phyloP scores from a whole-genome alignment of 2,329 filamentous ascomycete genomes.

The Arthrinium phaeospermum region DNA sequence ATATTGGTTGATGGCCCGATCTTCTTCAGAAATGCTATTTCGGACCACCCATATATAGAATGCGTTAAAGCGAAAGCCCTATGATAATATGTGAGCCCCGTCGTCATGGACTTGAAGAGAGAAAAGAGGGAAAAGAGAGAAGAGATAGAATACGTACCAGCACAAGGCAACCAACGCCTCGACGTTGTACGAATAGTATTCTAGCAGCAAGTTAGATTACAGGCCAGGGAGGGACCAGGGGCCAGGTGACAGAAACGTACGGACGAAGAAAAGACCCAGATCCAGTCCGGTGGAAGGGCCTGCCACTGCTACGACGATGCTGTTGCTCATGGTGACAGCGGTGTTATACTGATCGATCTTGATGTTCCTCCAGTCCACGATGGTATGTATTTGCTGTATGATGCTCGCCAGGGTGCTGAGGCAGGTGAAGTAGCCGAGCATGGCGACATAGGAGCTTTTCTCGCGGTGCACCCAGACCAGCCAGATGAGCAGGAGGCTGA shows the following conservation, averaged over 20 bases:
- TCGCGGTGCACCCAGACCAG: constrained; percentile 47
- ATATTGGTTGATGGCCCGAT: constrained; percentile 34
- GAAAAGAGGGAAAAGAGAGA: background rate
- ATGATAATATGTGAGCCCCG: background rate
- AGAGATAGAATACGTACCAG: constrained; percentile 42
- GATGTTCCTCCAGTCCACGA: constrained; percentile 46
- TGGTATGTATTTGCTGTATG: constrained; percentile 49
- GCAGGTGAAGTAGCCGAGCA: constrained; percentile 44
- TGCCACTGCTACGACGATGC: constrained; percentile 49
- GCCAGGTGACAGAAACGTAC: constrained; percentile 38
- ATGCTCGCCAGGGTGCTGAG: constrained; percentile 46
- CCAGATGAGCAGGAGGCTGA: constrained; percentile 42
- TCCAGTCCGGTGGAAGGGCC: constrained; percentile 48
- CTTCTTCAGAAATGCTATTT: constrained; percentile 34
- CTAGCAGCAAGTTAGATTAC: constrained; percentile 34
- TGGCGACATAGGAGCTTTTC: constrained; percentile 45
- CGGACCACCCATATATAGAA: constrained; percentile 40
- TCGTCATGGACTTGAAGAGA: background rate
- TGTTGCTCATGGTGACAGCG: constrained; percentile 40
- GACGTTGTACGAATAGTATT: constrained; percentile 58
- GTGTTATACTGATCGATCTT: constrained; percentile 46
- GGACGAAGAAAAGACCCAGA: constrained; percentile 53
- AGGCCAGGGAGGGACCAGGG: background rate
- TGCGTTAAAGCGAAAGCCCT: constrained; percentile 46
- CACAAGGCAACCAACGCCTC: constrained; percentile 52